Base-by-base conservation (phyloP, 805 yeast species). In the Spathaspora boniae region DNA sequence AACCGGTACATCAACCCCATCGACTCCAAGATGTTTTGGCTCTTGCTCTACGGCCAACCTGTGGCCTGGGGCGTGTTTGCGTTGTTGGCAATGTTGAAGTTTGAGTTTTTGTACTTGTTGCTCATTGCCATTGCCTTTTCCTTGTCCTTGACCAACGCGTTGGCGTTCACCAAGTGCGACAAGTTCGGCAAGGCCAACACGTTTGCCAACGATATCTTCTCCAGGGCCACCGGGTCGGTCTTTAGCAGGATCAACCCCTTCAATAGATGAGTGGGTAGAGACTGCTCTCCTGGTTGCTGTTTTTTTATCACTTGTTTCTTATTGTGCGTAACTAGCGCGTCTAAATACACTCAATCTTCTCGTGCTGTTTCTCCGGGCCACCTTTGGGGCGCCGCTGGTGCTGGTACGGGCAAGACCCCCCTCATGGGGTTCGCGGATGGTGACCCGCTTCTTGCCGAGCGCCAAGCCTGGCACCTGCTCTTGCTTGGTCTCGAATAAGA, bases 101-200 rank as follows among this genome's bases (percentile, higher is more conserved):
- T 91, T 36, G 80, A 87, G 52, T 74, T 91, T 45, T 63, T 84
- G 27, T 74, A 82, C 49, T 64, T 82, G 43, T 63, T 81, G 18
- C 58, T 86, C 28, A 81, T 84, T 4, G 54, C 64, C 4, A 77
- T 89, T 36, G 88, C 94, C 1, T 55, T 86, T 7, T 73, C 79
- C 3, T 68, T 91, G 42, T 83, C 93, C 0, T 53, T 80, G 29
- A 86, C 94, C 33, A 91, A 91, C 56, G 82, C 95, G 1, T 68
- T 86, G 65, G 97, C 97, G 0, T 91, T 86, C 60, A 85, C 95
- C 17, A 75, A 86, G 49, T 87, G 97, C 60, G 97, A 89, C 56
- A 86, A 85, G 62, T 91, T 89, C 61, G 86, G 95, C 33, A 83
- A 79, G 53, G 95, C 94, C 18, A 82, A 82, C 54, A 70, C 65